These are phyloP conservation scores for Nannochloropsis gaditana DNA, from an alignment of 108 stramenopile species.

Conservation along the genomic window DNA sequence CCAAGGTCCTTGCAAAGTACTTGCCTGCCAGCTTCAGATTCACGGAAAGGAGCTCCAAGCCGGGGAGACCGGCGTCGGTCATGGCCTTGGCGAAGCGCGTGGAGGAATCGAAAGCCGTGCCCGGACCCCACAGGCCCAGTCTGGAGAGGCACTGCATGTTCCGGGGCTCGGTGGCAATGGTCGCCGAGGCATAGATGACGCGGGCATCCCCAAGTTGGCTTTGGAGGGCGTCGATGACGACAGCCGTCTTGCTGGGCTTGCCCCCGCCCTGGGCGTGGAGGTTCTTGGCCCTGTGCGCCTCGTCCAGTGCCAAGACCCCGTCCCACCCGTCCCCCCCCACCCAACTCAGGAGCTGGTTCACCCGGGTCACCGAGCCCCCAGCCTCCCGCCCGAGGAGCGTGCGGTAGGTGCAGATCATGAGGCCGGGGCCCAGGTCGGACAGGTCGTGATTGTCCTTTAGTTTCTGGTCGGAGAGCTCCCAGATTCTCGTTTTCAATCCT, in stretches of 20 bases:
- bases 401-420: conserved; percentile 61
- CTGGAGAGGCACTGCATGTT: conserved; percentile 70
- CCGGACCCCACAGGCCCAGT: conserved; percentile 67
- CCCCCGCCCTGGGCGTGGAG: conserved; percentile 43
- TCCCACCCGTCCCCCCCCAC: conserved; percentile 57
- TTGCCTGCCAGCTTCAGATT: neutral
- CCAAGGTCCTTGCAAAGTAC: neutral
- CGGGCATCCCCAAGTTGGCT: conserved; percentile 62
- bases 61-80: neutral
- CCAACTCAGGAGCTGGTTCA: conserved; percentile 66
- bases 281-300: conserved; percentile 77
- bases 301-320: conserved; percentile 66
- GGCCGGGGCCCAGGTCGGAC: conserved; percentile 21
- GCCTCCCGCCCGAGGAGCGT: conserved; percentile 47
- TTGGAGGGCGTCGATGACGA: conserved; percentile 61
- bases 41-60: neutral
- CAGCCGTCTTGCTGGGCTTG: conserved; percentile 59
- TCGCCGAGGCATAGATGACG: conserved; percentile 69
- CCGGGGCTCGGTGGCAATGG: conserved; percentile 63
- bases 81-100: conserved; percentile 47
- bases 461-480: neutral
- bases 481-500: neutral
- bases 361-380: conserved; percentile 44
- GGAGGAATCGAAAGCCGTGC: conserved; percentile 55
- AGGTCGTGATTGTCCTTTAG: conserved; percentile 23